phyloP scores from a whole-genome alignment of 768 basidiomycete species.

The Suillus fuscotomentosus region DNA sequence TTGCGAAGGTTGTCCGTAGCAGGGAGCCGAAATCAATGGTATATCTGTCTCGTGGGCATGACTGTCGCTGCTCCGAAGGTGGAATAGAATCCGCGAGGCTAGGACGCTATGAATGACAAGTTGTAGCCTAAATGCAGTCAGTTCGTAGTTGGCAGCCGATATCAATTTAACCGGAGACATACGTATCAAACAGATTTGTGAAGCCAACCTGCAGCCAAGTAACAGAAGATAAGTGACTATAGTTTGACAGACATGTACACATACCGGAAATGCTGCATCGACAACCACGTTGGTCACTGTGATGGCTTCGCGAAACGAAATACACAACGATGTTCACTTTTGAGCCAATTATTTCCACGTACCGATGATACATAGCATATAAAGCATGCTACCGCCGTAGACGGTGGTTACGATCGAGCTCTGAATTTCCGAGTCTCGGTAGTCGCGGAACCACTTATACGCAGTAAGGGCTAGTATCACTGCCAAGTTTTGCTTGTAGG shows the following conservation, averaged over 20 bases:
- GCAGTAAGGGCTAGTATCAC: constrained; percentile 2
- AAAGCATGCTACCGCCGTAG: constrained; percentile 20
- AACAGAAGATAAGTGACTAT: not conserved
- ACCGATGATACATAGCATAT: constrained; percentile 18
- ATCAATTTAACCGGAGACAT: not conserved
- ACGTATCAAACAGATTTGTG: not conserved
- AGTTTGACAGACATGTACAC: not conserved
- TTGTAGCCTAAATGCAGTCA: constrained; percentile 7
- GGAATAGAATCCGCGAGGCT: constrained; percentile 28
- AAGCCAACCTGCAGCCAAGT: not conserved
- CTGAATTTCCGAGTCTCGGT: not conserved
- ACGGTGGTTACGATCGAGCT: constrained; percentile 11
- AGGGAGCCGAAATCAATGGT: not conserved
- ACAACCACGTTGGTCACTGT: constrained; percentile 12
- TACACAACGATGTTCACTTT: not conserved
- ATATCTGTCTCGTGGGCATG: not conserved
- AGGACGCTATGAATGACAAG: constrained; percentile 26
- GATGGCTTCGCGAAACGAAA: constrained; percentile 11
- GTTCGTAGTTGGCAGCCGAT: too few species aligned
- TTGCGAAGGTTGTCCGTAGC: not conserved
- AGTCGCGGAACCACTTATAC: constrained; percentile 3
- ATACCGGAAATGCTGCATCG: constrained; percentile 11
- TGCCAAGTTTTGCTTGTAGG: not conserved
- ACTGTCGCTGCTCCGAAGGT: constrained; percentile 19
- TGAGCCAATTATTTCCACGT: not conserved